These are phyloP conservation scores for Cyclotella choctawhatcheeana DNA, from an alignment of 108 stramenopile genomes.

Conservation along the genomic window DNA sequence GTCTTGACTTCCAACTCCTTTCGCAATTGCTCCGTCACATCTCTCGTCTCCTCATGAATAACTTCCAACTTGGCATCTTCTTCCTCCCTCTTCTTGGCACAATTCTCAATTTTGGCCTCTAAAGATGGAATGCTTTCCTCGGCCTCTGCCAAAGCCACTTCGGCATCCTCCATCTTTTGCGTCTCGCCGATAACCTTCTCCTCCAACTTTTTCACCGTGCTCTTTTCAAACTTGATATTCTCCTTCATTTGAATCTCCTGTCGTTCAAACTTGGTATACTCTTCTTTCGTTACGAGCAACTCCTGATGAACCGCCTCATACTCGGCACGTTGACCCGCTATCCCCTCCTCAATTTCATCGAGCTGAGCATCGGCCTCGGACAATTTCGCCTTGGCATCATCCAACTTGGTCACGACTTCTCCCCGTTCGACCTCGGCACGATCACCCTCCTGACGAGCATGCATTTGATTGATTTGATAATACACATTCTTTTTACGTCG, in stretches of 20 bases:
- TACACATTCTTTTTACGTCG: slow-evolving; percentile 89
- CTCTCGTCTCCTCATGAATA: slow-evolving; percentile 81
- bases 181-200: slow-evolving; percentile 68
- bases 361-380: slow-evolving; percentile 58
- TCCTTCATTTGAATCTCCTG: slow-evolving; percentile 93
- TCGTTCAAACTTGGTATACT: slow-evolving; percentile 89
- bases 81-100: slow-evolving; percentile 46
- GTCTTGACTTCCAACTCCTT: slow-evolving; percentile 87
- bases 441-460: slow-evolving; percentile 45
- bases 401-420: slow-evolving; percentile 50
- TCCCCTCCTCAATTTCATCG: slow-evolving; percentile 66
- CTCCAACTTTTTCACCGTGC: slow-evolving; percentile 76
- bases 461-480: slow-evolving; percentile 79
- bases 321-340: slow-evolving; percentile 60
- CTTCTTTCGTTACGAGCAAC: slow-evolving; percentile 82
- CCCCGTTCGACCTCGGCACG: slow-evolving; percentile 55
- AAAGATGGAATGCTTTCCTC: slow-evolving; percentile 70
- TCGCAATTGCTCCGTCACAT: slow-evolving; percentile 82
- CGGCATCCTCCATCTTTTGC: slow-evolving; percentile 65
- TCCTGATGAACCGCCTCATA: slow-evolving; percentile 67
- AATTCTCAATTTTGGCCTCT: slow-evolving; percentile 62
- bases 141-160: slow-evolving; percentile 56
- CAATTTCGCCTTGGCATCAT: slow-evolving; percentile 51
- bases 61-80: slow-evolving; percentile 81
- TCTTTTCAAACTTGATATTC: slow-evolving; percentile 88